Base-by-base conservation (phyloP, 2,329 filamentous ascomycete species). In the Fusarium sp. region DNA sequence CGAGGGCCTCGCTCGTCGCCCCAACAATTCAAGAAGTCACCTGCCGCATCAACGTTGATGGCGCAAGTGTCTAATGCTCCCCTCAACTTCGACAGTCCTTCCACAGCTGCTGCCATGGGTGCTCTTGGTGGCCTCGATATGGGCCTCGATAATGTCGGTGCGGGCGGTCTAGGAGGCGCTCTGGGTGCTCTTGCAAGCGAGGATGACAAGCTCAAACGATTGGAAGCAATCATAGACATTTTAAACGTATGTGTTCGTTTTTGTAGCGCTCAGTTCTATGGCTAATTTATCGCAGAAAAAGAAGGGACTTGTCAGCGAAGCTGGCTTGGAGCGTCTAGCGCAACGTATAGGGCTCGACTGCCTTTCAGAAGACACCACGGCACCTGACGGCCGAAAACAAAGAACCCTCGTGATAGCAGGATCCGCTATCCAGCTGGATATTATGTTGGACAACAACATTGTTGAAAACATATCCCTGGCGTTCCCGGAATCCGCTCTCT, bases 271-370 rank as follows among this genome's bases (percentile, higher is more conserved):
- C 1, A 5, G 13, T 22, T 17, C 15, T 9, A 17, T 56, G 28
- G 17, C 71, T 68, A 53, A 72, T 46, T 44, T 8, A 36, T 22
- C 40, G 10, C 33, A 81, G 77, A 79, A 83, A 59, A 82, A 79
- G 71, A 87, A 88, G 66, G 91, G 91, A 6, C 81, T 90, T 40
- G 89, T 95, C 38, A 93, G 91, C 71, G 91, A 93, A 74, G 89
- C 91, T 31, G 91, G 91, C 4, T 83, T 96, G n/a, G 89, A 92
- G 77, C 85, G 91, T 55, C 81, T 95, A 31, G 91, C 89, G 10
- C 87, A 88, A 72, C 85, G 88, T 56, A 84, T 91, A 55, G 91
- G 91, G n/a, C 81, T 92, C 39, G 90, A 91, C 64, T 85, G 84
- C 58, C 79, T 91, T 14, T 89, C 87, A 81, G 88, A 91, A 71